Percentiles rank a stretch among this genome's conserved stretches.
Evolutionary conservation across 2,329 filamentous ascomycete genomes (phyloP).

Genomic region (Rasamsonia emersonii): DNA sequence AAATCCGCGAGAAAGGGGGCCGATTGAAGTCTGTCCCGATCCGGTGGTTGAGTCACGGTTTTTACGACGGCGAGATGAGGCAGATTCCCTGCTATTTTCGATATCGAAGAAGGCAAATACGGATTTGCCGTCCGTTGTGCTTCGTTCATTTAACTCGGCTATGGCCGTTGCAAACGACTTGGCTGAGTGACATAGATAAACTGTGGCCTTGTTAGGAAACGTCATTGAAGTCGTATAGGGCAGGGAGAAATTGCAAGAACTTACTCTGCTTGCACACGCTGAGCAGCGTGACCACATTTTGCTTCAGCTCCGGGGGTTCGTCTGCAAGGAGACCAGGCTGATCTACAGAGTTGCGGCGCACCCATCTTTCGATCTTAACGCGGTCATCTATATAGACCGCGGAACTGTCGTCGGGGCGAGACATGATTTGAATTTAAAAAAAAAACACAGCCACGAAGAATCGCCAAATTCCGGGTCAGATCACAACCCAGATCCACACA

Average conservation of each 20-base stretch:
- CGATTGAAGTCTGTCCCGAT: constrained; percentile 20
- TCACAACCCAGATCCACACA: constrained; percentile 4
- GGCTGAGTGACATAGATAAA: constrained; percentile 46
- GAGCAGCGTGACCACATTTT: constrained; percentile 43
- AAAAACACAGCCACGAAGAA: neutral
- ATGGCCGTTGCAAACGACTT: constrained; percentile 46
- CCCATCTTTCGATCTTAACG: constrained; percentile 37
- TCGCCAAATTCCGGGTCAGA: neutral
- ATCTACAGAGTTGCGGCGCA: constrained; percentile 24
- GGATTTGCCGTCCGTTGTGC: constrained; percentile 40
- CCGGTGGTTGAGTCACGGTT: constrained; percentile 21
- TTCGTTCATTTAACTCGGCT: constrained; percentile 42
- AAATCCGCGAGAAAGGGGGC: constrained; percentile 27
- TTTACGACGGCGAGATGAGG: constrained; percentile 21
- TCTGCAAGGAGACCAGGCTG: constrained; percentile 22
- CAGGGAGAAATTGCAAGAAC: constrained; percentile 14
- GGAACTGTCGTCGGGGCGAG: neutral
- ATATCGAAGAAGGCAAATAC: constrained; percentile 50
- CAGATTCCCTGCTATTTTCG: constrained; percentile 32
- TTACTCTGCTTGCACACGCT: constrained; percentile 46
- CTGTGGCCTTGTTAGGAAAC: too few relatives aligned
- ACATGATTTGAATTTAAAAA: neutral
- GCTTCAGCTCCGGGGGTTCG: constrained; percentile 37
- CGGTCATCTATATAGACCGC: constrained; percentile 41
- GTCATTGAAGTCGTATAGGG: too few relatives aligned